Conservation (phyloP, 1,284 basidiomycete species). For the Rhodofomes roseus region DNA sequence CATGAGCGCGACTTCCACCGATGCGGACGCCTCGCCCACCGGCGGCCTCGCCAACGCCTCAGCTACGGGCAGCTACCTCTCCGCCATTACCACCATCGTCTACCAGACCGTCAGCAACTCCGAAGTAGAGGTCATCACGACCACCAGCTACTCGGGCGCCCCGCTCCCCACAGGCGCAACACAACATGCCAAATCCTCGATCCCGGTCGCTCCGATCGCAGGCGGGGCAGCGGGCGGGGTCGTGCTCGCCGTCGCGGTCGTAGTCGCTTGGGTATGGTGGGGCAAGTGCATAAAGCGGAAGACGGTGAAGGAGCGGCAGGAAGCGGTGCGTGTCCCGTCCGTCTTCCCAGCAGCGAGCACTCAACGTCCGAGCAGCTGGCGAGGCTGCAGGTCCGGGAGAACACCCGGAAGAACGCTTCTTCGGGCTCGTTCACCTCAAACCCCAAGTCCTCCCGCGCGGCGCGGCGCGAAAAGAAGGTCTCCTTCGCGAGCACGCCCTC, state of each 20-base stretch:
- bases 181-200: constrained; percentile 2
- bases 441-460: constrained; percentile 15
- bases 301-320: constrained; percentile 32
- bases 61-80: neutral
- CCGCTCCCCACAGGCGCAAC: neutral
- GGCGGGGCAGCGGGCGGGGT: constrained; percentile 48
- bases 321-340: constrained; percentile 33
- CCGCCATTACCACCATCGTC: neutral
- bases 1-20: constrained; percentile 5
- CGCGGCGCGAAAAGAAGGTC: constrained; percentile 23
- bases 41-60: neutral
- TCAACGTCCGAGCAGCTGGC: constrained; percentile 20
- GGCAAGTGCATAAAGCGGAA: constrained; percentile 39
- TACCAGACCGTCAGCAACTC: neutral
- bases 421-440: constrained; percentile 13
- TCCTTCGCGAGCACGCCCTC: constrained; percentile 19
- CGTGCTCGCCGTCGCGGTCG: constrained; percentile 40
- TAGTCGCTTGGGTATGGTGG: constrained; percentile 49
- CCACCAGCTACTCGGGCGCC: constrained; percentile 28
- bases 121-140: constrained; percentile 22
- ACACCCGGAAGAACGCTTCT: constrained; percentile 39
- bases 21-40: neutral
- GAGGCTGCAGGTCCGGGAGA: constrained; percentile 31
- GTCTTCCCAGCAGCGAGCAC: neutral
- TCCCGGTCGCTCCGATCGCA: constrained; percentile 49